These are phyloP conservation scores for Alternaria arborescens DNA, from an alignment of 2,329 filamentous ascomycete species.

Conservation along the genomic window DNA sequence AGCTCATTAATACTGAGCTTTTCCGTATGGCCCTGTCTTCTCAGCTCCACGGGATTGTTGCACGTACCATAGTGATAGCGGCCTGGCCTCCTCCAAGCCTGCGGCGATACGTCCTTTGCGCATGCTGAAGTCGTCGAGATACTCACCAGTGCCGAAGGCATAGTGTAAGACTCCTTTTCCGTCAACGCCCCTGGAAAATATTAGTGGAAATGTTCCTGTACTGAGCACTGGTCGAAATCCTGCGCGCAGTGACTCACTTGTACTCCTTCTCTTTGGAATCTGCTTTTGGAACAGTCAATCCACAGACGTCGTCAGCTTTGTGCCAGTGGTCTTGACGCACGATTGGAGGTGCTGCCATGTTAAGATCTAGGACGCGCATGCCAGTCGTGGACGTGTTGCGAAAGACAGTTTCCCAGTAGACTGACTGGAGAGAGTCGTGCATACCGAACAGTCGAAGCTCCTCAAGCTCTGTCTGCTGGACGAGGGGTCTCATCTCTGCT, in stretches of 20 bases:
- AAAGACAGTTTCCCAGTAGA: conserved; percentile 45
- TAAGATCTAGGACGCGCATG: conserved; percentile 38
- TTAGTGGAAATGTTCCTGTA: background rate
- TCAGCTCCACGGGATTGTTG: background rate
- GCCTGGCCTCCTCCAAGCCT: conserved; percentile 28
- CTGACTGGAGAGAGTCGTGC: conserved; percentile 34
- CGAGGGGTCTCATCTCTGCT: conserved; percentile 36
- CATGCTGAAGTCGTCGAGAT: conserved; percentile 44
- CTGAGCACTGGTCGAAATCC: background rate
- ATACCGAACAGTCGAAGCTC: conserved; percentile 43
- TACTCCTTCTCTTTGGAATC: conserved; percentile 29
- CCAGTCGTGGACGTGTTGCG: conserved; percentile 28
- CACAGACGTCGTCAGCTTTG: conserved; percentile 31
- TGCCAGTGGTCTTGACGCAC: conserved; percentile 36
- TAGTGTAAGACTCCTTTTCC: conserved; percentile 43
- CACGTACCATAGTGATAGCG: conserved; percentile 33
- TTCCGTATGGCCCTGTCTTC: background rate
- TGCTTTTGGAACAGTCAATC: conserved; percentile 29
- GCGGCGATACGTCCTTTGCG: conserved; percentile 43
- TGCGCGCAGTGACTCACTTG: conserved; percentile 25
- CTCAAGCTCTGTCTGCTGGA: conserved; percentile 31
- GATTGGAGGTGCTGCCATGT: conserved; percentile 39
- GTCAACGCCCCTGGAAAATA: conserved; percentile 32
- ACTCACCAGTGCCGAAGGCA: conserved; percentile 42
- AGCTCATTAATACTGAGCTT: background rate